A percentile compares a stretch with the other conserved stretches of the same genome.
Evolutionary conservation across 2,329 filamentous ascomycete genomes (phyloP).

Genomic region (Verticillium albo-atrum): DNA sequence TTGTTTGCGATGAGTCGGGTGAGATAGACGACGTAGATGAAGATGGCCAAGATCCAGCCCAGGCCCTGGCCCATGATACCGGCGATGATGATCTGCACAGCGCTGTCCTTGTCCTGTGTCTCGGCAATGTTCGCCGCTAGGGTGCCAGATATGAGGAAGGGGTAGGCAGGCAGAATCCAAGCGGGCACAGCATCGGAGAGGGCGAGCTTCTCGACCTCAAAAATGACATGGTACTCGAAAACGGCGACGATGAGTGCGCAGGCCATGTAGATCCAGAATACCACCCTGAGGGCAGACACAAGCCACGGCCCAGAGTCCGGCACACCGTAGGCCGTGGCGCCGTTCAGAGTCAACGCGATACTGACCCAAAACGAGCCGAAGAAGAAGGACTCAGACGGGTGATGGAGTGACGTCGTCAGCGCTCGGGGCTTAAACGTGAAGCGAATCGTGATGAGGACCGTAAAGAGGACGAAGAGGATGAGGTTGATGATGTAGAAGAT

Average conservation of each 20-base stretch:
- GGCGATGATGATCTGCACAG: constrained; percentile 46
- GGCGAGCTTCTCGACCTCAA: constrained; percentile 31
- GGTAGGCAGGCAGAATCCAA: constrained; percentile 51
- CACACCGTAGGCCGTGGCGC: constrained; percentile 56
- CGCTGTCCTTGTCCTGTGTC: constrained; percentile 35
- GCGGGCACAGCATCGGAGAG: constrained; percentile 48
- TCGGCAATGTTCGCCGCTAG: constrained; percentile 43
- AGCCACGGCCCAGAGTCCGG: constrained; percentile 43
- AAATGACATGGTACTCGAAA: constrained; percentile 22
- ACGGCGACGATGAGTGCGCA: constrained; percentile 17
- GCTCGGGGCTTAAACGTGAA: constrained; percentile 56
- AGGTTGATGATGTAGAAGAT: constrained; percentile 44
- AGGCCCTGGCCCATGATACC: constrained; percentile 48
- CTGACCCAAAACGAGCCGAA: constrained; percentile 57
- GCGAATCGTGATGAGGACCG: constrained; percentile 48
- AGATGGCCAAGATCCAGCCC: constrained; percentile 45
- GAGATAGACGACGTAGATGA: constrained; percentile 49
- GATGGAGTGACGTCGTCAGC: constrained; percentile 54
- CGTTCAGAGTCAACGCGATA: constrained; percentile 59
- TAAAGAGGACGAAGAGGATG: constrained; percentile 42
- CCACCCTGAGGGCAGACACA: constrained; percentile 33
- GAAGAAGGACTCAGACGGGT: constrained; percentile 62
- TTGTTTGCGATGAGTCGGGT: constrained; percentile 45
- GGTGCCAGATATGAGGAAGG: constrained; percentile 48
- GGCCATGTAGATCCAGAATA: constrained; percentile 48